Evolutionary conservation across 306 rosid genomes (phyloP).

Genomic region (Coriaria nepalensis): DNA sequence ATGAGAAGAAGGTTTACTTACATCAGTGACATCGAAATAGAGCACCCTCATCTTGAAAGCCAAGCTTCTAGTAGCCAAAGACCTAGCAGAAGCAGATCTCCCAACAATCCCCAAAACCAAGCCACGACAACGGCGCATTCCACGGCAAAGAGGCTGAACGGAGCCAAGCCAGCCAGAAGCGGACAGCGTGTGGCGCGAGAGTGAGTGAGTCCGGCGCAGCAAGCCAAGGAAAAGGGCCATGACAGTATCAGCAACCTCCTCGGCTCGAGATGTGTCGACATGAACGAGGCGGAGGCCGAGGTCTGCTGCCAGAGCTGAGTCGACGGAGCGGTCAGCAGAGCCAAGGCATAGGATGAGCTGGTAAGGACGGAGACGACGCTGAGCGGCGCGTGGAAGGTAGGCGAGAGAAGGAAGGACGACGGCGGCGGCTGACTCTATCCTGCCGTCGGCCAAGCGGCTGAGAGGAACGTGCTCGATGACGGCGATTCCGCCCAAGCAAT

Average conservation of each 20-base stretch:
- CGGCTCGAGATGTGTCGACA: conserved; percentile 78
- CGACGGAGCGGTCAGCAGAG: conserved; percentile 75
- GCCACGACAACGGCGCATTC: conserved; percentile 97
- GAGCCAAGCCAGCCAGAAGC: conserved; percentile 99
- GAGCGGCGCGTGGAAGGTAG: conserved; percentile 94
- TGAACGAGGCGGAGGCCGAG: conserved; percentile 87
- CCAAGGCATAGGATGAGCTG: conserved; percentile 95
- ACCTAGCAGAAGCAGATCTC: conserved; percentile 85
- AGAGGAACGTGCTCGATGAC: conserved; percentile 74
- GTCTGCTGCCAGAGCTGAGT: conserved; percentile 74
- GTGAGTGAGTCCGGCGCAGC: conserved; percentile 85
- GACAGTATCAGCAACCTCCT: conserved; percentile 93
- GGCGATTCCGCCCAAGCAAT: conserved; percentile 70
- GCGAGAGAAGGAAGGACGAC: conserved; percentile 82
- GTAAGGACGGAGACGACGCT: conserved; percentile 84
- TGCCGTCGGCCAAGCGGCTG: conserved; percentile 74
- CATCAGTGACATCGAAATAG: conserved; percentile 69
- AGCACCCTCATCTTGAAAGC: conserved; percentile 95
- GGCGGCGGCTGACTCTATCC: conserved; percentile 87
- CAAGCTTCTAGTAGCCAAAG: conserved; percentile 84
- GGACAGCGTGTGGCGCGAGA: conserved; percentile 80
- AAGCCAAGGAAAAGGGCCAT: conserved; percentile 94
- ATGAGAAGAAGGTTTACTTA: conserved; percentile 9
- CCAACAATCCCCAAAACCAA: conserved; percentile 86
- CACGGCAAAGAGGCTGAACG: conserved; percentile 89